Evolutionary conservation across 2,329 filamentous ascomycete species (phyloP).

Genomic region (Coniella vitis): DNA sequence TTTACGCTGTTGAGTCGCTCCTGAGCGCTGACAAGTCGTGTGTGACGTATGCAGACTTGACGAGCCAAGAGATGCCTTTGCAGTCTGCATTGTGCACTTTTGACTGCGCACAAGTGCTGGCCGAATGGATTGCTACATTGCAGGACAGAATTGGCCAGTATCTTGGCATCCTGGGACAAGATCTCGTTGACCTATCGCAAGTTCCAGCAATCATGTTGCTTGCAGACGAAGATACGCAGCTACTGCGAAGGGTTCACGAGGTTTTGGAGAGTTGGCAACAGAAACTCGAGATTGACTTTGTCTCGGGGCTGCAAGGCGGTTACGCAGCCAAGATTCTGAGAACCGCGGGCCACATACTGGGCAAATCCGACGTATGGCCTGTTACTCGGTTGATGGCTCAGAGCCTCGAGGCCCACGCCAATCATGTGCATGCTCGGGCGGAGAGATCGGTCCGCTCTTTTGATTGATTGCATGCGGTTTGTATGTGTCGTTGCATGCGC

Average conservation of each 20-base stretch:
- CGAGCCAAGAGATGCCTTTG: constrained; percentile 76
- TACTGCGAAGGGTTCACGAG: constrained; percentile 75
- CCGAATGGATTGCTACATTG: constrained; percentile 88
- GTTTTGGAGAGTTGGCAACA: constrained; percentile 70
- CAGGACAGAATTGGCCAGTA: constrained; percentile 92
- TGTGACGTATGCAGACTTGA: constrained; percentile 77
- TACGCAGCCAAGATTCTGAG: constrained; percentile 80
- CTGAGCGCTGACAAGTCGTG: constrained; percentile 82
- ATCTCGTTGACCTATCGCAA: constrained; percentile 69
- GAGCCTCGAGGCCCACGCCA: constrained; percentile 49
- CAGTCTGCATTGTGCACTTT: constrained; percentile 90
- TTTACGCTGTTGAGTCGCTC: constrained; percentile 87
- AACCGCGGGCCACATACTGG: constrained; percentile 79
- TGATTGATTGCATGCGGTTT: neutral
- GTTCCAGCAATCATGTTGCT: constrained; percentile 85
- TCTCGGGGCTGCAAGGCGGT: constrained; percentile 51
- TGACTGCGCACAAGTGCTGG: constrained; percentile 88
- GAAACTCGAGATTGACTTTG: constrained; percentile 61
- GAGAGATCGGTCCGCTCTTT: constrained; percentile 36
- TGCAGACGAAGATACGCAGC: constrained; percentile 83
- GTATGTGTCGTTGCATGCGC: too few species aligned
- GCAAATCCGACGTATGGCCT: constrained; percentile 88
- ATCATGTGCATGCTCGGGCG: constrained; percentile 43
- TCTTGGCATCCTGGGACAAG: constrained; percentile 77
- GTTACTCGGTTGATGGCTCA: constrained; percentile 49